These are phyloP conservation scores for Penstemon newberryi DNA, from an alignment of 257 asterid species.

Conservation along the genomic window DNA sequence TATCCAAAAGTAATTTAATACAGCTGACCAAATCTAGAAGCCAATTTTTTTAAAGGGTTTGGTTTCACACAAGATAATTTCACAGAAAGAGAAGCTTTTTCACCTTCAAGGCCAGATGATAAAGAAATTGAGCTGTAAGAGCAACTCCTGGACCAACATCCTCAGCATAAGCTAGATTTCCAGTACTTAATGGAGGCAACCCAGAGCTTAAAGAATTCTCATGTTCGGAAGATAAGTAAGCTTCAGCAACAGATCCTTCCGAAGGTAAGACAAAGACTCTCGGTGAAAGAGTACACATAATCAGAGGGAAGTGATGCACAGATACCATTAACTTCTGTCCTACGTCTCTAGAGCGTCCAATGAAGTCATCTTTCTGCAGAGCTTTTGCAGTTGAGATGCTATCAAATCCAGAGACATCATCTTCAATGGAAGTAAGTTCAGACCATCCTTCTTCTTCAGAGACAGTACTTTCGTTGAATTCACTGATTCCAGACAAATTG, in stretches of 20 bases:
- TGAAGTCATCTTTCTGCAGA: slow-evolving; percentile 39
- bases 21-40: slow-evolving; percentile 20
- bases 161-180: slow-evolving; percentile 63
- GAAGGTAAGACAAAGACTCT: slow-evolving; percentile 95
- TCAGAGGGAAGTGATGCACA: slow-evolving; percentile 86
- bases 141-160: slow-evolving; percentile 82
- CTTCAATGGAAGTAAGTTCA: slow-evolving; percentile 53
- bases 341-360: slow-evolving; percentile 45
- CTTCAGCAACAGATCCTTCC: slow-evolving; percentile 93
- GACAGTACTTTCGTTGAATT: slow-evolving; percentile 34
- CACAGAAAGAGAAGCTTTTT: slow-evolving; percentile 24
- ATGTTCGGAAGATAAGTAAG: slow-evolving; percentile 64
- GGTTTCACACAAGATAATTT: slow-evolving; percentile 20
- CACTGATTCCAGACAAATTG: slow-evolving; percentile 33
- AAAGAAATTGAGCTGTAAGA: slow-evolving; percentile 90
- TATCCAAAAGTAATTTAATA: slow-evolving; percentile 10
- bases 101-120: slow-evolving; percentile 88
- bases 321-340: slow-evolving; percentile 62
- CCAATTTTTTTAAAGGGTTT: slow-evolving; percentile 13
- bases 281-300: slow-evolving; percentile 86
- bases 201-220: slow-evolving; percentile 87
- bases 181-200: slow-evolving; percentile 83
- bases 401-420: slow-evolving; percentile 41
- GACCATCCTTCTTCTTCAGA: slow-evolving; percentile 82
- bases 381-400: slow-evolving; percentile 39